A percentile compares a stretch with the other conserved stretches of the same genome.
These are phyloP conservation scores for Pulicaria dysenterica DNA, from an alignment of 129 eudicot species.

Conservation along the genomic window DNA sequence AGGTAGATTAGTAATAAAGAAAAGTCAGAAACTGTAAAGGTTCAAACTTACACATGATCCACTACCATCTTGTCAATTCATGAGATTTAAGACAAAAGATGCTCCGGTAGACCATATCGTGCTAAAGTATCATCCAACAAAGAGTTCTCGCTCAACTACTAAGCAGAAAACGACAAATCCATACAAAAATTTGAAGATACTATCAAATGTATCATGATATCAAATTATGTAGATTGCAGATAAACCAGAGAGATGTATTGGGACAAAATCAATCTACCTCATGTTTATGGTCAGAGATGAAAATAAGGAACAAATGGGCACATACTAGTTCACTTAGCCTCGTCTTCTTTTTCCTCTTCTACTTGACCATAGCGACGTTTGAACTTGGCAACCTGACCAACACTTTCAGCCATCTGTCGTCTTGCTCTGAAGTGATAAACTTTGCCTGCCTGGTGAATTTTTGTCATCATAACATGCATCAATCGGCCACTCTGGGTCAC, in stretches of 20 bases:
- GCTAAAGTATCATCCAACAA: neutral
- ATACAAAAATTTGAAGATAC: constrained; percentile 7
- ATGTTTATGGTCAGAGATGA: constrained; percentile 17
- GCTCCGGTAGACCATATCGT: neutral
- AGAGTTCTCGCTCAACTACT: neutral
- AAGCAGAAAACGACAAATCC: constrained; percentile 1
- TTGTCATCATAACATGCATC: constrained; percentile 89
- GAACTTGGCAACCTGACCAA: constrained; percentile 88
- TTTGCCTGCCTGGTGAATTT: constrained; percentile 74
- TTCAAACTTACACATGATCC: too few species aligned
- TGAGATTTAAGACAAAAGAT: neutral
- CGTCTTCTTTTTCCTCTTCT: constrained; percentile 57
- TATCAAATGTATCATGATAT: neutral
- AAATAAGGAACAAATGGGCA: constrained; percentile 8
- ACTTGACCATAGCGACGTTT: constrained; percentile 74
- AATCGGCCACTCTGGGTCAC: constrained; percentile 92
- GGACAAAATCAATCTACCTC: constrained; percentile 21
- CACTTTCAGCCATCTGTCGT: constrained; percentile 80
- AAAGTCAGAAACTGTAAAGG: neutral
- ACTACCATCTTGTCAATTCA: constrained; percentile 7
- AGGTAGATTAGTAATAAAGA: too few species aligned
- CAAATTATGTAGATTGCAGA: neutral
- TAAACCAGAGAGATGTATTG: neutral
- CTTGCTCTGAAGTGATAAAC: constrained; percentile 86
- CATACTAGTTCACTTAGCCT: constrained; percentile 35